Evolutionary conservation across 2,329 filamentous ascomycete genomes (phyloP).

Genomic region (Botrytis paeoniae): DNA sequence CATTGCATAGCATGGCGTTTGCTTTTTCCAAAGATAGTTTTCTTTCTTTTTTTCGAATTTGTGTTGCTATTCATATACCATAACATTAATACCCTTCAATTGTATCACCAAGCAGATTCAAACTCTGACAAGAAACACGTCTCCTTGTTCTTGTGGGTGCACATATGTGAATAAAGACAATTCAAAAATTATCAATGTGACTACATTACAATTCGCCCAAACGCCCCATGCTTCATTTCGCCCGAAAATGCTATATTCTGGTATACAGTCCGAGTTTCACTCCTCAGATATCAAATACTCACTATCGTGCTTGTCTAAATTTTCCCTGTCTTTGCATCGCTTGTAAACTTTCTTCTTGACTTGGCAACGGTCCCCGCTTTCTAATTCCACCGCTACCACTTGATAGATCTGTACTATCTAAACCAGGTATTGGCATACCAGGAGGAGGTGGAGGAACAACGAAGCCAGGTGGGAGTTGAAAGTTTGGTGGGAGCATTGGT

Average conservation of each 20-base stretch:
- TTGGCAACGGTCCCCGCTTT: constrained; percentile 69
- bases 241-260: constrained; percentile 16
- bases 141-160: neutral
- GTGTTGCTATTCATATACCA: constrained; percentile 18
- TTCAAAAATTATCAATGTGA: neutral
- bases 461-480: constrained; percentile 34
- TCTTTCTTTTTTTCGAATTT: neutral
- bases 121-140: neutral
- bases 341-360: constrained; percentile 77
- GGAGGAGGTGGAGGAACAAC: constrained; percentile 43
- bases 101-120: neutral
- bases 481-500: constrained; percentile 45
- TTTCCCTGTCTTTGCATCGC: constrained; percentile 69
- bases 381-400: constrained; percentile 44
- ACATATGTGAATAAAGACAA: neutral
- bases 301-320: constrained; percentile 48
- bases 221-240: constrained; percentile 2
- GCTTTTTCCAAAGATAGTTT: neutral
- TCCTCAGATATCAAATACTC: neutral
- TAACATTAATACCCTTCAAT: constrained; percentile 21
- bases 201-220: constrained; percentile 5
- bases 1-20: constrained; percentile 27
- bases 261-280: constrained; percentile 5
- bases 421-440: constrained; percentile 34
- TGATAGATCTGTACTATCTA: constrained; percentile 25